Conservation (phyloP, 2,329 filamentous ascomycete species). For the Botrytis aclada region DNA sequence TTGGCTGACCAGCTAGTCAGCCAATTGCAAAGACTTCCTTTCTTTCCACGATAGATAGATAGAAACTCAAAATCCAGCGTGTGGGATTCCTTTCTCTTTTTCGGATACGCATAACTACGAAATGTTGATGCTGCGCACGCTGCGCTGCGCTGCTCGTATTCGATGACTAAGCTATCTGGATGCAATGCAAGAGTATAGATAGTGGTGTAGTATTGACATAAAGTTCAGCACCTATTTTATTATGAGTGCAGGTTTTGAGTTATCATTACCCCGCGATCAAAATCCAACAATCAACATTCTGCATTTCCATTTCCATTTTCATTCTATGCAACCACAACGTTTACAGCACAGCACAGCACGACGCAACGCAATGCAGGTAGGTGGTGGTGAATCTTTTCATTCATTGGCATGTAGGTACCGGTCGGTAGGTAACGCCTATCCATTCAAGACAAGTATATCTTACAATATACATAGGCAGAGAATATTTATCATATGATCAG, state of each 20-base stretch:
- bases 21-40: too few species aligned
- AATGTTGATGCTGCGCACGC: too few species aligned
- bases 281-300: not conserved
- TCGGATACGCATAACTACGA: too few species aligned
- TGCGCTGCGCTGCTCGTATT: too few species aligned
- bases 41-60: too few species aligned
- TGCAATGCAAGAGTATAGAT: too few species aligned
- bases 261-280: not conserved
- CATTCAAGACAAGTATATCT: not conserved
- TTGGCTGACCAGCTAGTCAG: too few species aligned
- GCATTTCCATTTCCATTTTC: not conserved
- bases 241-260: not conserved
- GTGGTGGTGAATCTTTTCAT: not conserved
- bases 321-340: not conserved
- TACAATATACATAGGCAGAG: accelerated
- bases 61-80: too few species aligned
- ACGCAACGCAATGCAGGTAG: not conserved
- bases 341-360: not conserved
- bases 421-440: not conserved
- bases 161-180: too few species aligned
- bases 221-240: too few species aligned
- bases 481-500: not conserved
- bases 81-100: too few species aligned
- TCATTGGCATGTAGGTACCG: not conserved
- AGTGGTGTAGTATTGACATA: too few species aligned